phyloP scores from a whole-genome alignment of 108 stramenopile genomes.

The Fragilariopsis cylindrus region DNA sequence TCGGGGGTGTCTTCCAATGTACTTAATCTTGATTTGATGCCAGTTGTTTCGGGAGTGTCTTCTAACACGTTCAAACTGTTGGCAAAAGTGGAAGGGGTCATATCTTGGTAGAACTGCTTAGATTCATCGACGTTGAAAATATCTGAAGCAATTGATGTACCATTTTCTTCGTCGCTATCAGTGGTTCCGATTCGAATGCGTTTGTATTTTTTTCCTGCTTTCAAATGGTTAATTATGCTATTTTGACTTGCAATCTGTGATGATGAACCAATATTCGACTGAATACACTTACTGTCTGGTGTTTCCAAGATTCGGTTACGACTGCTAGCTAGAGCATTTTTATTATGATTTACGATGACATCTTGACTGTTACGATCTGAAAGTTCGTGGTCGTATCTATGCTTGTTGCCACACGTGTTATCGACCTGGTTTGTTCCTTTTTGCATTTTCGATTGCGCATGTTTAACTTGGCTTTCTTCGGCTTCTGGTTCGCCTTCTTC shows the following conservation, averaged over 20 bases:
- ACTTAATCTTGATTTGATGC: background rate
- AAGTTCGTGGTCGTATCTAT: background rate
- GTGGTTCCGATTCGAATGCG: conserved; percentile 8
- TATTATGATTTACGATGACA: background rate
- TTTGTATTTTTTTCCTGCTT: background rate
- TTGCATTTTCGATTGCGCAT: background rate
- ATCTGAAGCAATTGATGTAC: background rate
- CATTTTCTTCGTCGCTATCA: conserved; percentile 14
- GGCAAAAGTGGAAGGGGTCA: background rate
- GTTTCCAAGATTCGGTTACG: conserved; percentile 1
- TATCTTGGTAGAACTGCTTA: background rate
- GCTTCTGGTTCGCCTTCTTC: too few relatives aligned
- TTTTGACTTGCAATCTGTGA: conserved; percentile 4
- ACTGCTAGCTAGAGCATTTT: too few relatives aligned
- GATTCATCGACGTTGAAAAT: background rate
- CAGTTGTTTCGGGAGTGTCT: background rate
- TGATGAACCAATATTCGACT: background rate
- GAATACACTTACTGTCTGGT: background rate
- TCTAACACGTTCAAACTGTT: background rate
- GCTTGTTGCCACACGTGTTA: background rate
- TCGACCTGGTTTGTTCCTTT: background rate
- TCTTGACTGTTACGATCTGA: background rate
- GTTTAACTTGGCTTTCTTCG: too few relatives aligned
- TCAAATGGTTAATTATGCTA: conserved; percentile 5
- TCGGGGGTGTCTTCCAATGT: background rate